phyloP scores from a whole-genome alignment of 192 early-diverging fungal genomes.

The Linnemannia hyalina region DNA sequence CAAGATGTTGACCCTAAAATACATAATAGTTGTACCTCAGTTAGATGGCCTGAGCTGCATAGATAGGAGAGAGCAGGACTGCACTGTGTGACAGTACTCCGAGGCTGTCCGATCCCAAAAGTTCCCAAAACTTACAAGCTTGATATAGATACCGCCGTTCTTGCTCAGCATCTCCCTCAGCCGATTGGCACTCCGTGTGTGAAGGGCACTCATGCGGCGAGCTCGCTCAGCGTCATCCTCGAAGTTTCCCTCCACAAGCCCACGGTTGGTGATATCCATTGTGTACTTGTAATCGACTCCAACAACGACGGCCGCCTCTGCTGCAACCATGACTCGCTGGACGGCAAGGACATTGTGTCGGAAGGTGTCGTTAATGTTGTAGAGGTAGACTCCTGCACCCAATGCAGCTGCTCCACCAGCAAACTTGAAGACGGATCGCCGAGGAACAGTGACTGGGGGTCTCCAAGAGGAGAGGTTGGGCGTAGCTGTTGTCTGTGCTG shows the following conservation, averaged over 20 bases:
- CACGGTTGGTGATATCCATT: slow-evolving; percentile 37
- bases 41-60: background rate
- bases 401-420: slow-evolving; percentile 13
- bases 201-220: slow-evolving; percentile 40
- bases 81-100: background rate
- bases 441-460: slow-evolving; percentile 11
- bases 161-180: slow-evolving; percentile 43
- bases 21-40: background rate
- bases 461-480: slow-evolving; percentile 5
- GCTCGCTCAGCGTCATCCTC: slow-evolving; percentile 33
- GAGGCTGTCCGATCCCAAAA: background rate
- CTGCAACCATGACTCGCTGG: slow-evolving; percentile 39
- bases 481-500: background rate
- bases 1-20: slow-evolving; percentile 51
- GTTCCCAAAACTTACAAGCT: slow-evolving; percentile 34
- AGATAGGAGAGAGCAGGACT: background rate
- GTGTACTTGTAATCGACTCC: slow-evolving; percentile 51
- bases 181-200: slow-evolving; percentile 44
- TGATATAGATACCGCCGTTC: slow-evolving; percentile 56
- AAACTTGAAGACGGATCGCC: slow-evolving; percentile 36
- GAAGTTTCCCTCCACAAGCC: slow-evolving; percentile 28
- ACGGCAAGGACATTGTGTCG: slow-evolving; percentile 36
- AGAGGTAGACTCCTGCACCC: slow-evolving; percentile 29
- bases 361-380: slow-evolving; percentile 43
- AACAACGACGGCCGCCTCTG: slow-evolving; percentile 35